A percentile compares a stretch with the other conserved stretches of the same genome.
Conservation (phyloP, 2,329 filamentous ascomycete genomes). For the Claviceps sp. region DNA sequence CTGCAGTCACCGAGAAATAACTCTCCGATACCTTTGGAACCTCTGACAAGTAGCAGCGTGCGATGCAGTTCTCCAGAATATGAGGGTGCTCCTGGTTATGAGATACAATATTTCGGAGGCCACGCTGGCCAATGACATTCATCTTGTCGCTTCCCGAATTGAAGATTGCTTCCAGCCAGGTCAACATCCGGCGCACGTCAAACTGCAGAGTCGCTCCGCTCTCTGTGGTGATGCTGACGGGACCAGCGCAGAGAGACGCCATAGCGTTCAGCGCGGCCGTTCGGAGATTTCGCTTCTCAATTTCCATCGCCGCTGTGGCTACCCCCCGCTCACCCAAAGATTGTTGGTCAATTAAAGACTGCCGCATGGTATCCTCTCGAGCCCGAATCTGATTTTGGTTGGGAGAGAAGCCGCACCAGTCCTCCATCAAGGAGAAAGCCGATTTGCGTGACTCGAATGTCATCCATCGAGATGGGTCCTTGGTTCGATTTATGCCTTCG, state of each 20-base stretch:
- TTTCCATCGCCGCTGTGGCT: constrained; percentile 83
- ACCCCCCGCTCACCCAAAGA: constrained; percentile 62
- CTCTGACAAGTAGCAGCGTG: constrained; percentile 77
- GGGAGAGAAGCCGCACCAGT: constrained; percentile 96
- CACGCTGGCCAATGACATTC: constrained; percentile 77
- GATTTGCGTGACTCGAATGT: constrained; percentile 94
- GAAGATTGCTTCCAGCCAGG: constrained; percentile 94
- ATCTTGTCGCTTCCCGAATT: constrained; percentile 82
- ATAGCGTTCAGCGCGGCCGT: constrained; percentile 89
- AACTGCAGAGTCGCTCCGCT: constrained; percentile 82
- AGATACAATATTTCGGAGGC: constrained; percentile 76
- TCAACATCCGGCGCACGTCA: constrained; percentile 80
- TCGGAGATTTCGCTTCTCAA: constrained; percentile 85
- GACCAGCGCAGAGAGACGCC: constrained; percentile 79
- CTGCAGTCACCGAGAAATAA: constrained; percentile 85
- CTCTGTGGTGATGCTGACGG: constrained; percentile 77
- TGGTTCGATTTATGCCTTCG: constrained; percentile 74
- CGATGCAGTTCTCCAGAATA: constrained; percentile 78
- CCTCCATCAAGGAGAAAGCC: constrained; percentile 92
- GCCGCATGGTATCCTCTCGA: constrained; percentile 76
- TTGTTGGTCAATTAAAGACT: constrained; percentile 71
- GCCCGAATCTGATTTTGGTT: constrained; percentile 73
- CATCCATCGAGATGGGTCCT: constrained; percentile 85
- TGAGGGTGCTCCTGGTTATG: constrained; percentile 82
- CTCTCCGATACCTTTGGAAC: constrained; percentile 76